Conservation (phyloP, 2,329 filamentous ascomycete species). For the Ploettnerulaceae sp. region DNA sequence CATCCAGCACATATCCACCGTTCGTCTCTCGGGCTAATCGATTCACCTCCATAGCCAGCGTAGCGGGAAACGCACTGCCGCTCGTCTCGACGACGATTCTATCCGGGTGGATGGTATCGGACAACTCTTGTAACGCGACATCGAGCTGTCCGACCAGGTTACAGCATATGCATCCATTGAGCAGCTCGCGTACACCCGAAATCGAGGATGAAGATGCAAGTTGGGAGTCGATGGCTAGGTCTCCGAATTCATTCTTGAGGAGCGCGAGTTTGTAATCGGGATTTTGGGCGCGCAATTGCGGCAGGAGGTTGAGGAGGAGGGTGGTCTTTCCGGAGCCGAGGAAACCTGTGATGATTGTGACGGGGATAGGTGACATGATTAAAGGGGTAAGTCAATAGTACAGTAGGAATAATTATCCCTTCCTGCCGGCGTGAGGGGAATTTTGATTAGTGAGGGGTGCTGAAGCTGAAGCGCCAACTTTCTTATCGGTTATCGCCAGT, state of each 20-base stretch:
- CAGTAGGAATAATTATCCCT: neutral
- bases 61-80: conserved; percentile 59
- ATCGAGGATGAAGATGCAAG: conserved; percentile 79
- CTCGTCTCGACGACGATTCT: conserved; percentile 92
- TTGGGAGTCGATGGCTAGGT: conserved; percentile 88
- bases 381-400: neutral
- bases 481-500: conserved; percentile 14
- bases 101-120: conserved; percentile 56
- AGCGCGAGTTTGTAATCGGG: conserved; percentile 81
- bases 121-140: conserved; percentile 72
- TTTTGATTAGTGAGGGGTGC: conserved; percentile 1
- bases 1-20: conserved; percentile 59
- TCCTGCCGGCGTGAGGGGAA: neutral
- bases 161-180: conserved; percentile 98
- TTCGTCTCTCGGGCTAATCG: conserved; percentile 50
- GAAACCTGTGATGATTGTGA: conserved; percentile 95
- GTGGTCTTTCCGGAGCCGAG: conserved; percentile 96
- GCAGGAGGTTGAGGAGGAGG: conserved; percentile 86
- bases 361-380: conserved; percentile 66
- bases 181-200: conserved; percentile 83
- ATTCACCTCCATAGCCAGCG: conserved; percentile 68
- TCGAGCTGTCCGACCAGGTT: conserved; percentile 91
- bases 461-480: conserved; percentile 1
- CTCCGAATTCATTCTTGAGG: conserved; percentile 97
- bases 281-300: conserved; percentile 73